These are phyloP conservation scores for Daldinia loculata DNA, from an alignment of 495 filamentous ascomycete species.

Conservation along the genomic window DNA sequence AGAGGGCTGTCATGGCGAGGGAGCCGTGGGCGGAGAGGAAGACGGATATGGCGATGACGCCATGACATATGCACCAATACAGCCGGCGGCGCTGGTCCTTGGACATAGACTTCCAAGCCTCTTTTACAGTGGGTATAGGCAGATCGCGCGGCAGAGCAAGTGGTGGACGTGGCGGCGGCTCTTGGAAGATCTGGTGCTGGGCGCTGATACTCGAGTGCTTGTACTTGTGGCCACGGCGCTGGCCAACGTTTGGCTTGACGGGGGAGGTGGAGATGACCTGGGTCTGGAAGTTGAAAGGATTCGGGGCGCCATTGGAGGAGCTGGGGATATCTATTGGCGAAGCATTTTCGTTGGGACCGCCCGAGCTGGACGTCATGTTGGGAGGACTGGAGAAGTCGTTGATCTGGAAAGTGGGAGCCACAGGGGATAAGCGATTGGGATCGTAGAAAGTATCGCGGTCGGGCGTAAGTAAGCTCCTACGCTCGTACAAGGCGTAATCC, in stretches of 20 bases:
- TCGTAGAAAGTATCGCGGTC: slow-evolving; percentile 56
- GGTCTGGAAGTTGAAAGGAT: slow-evolving; percentile 95
- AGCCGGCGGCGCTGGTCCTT: slow-evolving; percentile 81
- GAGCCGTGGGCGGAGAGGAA: slow-evolving; percentile 86
- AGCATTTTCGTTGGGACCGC: slow-evolving; percentile 36
- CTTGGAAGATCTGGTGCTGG: slow-evolving; percentile 91
- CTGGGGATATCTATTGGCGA: slow-evolving; percentile 38
- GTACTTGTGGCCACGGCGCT: slow-evolving; percentile 95
- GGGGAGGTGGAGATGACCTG: slow-evolving; percentile 78
- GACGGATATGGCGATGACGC: slow-evolving; percentile 79
- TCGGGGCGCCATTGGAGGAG: slow-evolving; percentile 47
- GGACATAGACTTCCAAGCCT: slow-evolving; percentile 86
- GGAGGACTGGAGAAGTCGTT: slow-evolving; percentile 46
- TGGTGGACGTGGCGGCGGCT: slow-evolving; percentile 87
- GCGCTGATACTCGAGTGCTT: slow-evolving; percentile 93
- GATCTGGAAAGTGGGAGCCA: slow-evolving; percentile 61
- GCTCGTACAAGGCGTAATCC: slow-evolving; percentile 26
- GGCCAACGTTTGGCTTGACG: slow-evolving; percentile 86
- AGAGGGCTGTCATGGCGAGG: slow-evolving; percentile 91
- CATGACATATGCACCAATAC: slow-evolving; percentile 90
- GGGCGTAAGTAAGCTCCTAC: slow-evolving; percentile 31
- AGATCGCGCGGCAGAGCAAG: slow-evolving; percentile 91
- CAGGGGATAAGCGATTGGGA: slow-evolving; percentile 70
- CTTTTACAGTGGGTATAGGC: slow-evolving; percentile 88
- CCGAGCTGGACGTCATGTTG: slow-evolving; percentile 49